These are phyloP conservation scores for Myrica gale DNA, from an alignment of 306 rosid genomes.

Conservation along the genomic window DNA sequence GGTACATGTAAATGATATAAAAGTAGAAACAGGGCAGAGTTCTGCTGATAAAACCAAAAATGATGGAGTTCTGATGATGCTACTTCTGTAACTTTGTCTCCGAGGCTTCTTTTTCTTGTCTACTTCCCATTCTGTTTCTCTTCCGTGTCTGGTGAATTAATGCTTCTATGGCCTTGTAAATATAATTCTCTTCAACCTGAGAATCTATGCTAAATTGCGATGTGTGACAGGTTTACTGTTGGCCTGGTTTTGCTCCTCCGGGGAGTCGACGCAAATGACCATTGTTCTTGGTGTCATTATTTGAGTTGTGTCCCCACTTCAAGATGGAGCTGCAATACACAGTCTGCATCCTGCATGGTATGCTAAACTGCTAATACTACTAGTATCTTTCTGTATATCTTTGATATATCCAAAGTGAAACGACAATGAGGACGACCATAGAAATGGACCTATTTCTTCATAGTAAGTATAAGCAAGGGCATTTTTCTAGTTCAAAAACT, in stretches of 20 bases:
- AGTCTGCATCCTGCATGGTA: conserved; percentile 73
- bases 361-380: conserved; percentile 1
- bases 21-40: neutral
- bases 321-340: conserved; percentile 82
- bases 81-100: neutral
- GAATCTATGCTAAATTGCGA: neutral
- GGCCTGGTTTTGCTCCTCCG: conserved; percentile 71
- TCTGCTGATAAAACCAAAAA: neutral
- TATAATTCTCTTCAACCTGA: neutral
- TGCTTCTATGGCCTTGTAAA: neutral
- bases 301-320: conserved; percentile 95
- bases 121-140: neutral
- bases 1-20: neutral
- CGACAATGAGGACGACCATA: neutral
- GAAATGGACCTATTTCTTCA: neutral
- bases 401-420: neutral
- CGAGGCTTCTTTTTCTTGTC: neutral
- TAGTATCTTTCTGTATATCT: conserved; percentile 5
- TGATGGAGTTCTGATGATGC: neutral
- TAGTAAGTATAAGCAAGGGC: neutral
- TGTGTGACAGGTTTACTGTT: conserved; percentile 56
- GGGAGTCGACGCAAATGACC: conserved; percentile 76
- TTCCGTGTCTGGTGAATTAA: neutral
- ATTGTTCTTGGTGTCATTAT: conserved; percentile 99
- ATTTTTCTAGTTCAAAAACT: neutral